These are phyloP conservation scores for Chalara sp. DNA, from an alignment of 2,329 filamentous ascomycete species.

Conservation along the genomic window DNA sequence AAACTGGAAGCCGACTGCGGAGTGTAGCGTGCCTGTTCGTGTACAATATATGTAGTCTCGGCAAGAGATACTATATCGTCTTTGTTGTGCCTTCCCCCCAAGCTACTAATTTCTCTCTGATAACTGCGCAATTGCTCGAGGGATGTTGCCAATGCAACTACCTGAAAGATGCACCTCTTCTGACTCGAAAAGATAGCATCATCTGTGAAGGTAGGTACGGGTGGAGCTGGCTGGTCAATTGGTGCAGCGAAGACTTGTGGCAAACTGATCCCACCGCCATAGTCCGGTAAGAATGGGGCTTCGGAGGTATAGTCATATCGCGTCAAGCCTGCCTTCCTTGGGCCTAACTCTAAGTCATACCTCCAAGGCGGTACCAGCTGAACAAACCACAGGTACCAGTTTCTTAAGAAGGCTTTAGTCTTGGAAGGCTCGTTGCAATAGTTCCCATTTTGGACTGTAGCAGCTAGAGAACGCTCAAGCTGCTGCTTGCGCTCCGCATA, in stretches of 20 bases:
- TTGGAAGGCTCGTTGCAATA: no score
- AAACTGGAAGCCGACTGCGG: no score
- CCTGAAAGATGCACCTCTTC: constrained; percentile 27
- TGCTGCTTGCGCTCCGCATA: no score
- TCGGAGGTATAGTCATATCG: constrained; percentile 24
- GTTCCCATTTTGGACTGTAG: no score
- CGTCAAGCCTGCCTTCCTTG: constrained; percentile 25
- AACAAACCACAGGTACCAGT: constrained; percentile 27
- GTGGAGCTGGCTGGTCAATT: neutral
- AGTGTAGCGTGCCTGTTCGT: neutral
- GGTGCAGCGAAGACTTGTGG: constrained; percentile 29
- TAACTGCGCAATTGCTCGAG: neutral
- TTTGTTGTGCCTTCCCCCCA: no score
- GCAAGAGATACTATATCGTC: neutral
- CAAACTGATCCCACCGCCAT: constrained; percentile 26
- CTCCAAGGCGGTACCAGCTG: constrained; percentile 27
- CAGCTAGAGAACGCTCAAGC: no score
- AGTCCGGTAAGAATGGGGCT: constrained; percentile 27
- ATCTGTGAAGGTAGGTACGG: constrained; percentile 25
- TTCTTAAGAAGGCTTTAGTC: constrained; percentile 27
- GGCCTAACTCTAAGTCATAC: constrained; percentile 24
- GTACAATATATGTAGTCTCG: neutral
- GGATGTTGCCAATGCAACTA: constrained; percentile 20
- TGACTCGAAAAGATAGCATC: constrained; percentile 24
- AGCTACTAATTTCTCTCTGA: neutral